A percentile compares a stretch with the other conserved stretches of the same genome.
Conservation (phyloP, 2,329 filamentous ascomycete species). For the Pseudogymnoascus sp. region DNA sequence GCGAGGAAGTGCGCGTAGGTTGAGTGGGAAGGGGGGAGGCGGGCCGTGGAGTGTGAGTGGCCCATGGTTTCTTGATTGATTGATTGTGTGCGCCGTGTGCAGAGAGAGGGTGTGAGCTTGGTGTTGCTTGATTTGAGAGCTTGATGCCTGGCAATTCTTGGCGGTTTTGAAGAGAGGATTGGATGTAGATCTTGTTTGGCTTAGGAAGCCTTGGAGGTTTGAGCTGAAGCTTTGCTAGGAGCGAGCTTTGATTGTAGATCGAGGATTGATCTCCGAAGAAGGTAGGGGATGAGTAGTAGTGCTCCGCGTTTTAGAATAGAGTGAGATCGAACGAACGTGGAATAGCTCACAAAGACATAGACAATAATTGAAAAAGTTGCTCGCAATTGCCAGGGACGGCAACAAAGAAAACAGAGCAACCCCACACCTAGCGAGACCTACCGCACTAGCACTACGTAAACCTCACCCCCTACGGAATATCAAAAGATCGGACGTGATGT, state of each 20-base stretch:
- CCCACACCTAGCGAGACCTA: not conserved
- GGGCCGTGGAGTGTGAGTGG: no score
- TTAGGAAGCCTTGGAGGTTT: not conserved
- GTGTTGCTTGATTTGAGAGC: not conserved
- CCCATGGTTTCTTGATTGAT: not conserved
- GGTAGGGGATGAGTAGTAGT: not conserved
- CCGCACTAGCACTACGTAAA: not conserved
- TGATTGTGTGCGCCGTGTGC: no score
- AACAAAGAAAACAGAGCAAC: not conserved
- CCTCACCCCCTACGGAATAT: not conserved
- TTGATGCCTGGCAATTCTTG: not conserved
- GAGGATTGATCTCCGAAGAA: not conserved
- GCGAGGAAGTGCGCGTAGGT: not conserved
- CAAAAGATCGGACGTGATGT: not conserved
- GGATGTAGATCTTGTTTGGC: not conserved
- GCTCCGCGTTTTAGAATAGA: not conserved
- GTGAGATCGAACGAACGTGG: not conserved
- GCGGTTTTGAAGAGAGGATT: not conserved
- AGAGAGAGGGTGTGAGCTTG: not conserved
- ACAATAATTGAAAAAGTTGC: not conserved
- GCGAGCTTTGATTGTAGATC: not conserved
- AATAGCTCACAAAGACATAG: not conserved
- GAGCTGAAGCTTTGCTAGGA: not conserved
- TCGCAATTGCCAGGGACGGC: no score
- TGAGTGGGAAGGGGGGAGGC: no score